Percentiles rank a stretch among this genome's conserved stretches.
Conservation (phyloP, 2,329 filamentous ascomycete species). For the Monosporascus sp. region DNA sequence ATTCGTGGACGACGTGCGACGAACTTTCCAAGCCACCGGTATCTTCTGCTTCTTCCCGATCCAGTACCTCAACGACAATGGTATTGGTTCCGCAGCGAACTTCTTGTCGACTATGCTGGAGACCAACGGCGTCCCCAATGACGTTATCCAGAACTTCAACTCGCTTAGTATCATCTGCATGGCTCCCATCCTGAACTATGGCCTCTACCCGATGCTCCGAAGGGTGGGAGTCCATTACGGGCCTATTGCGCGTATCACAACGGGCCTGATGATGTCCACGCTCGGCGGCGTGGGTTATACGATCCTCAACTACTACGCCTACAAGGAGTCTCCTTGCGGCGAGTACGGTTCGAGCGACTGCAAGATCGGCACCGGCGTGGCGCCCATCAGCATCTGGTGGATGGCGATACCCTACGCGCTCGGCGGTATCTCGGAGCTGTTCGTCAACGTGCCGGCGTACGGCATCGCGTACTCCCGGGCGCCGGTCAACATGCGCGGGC, state of each 20-base stretch:
- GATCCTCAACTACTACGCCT: constrained; percentile 36
- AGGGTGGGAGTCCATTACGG: constrained; percentile 39
- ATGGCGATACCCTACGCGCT: constrained; percentile 49
- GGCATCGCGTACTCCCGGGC: constrained; percentile 47
- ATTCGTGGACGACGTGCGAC: constrained; percentile 61
- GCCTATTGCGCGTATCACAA: constrained; percentile 43
- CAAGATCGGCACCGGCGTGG: constrained; percentile 29
- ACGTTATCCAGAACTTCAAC: constrained; percentile 46
- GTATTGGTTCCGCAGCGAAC: constrained; percentile 43
- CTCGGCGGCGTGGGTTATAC: constrained; percentile 40
- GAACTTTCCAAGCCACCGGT: constrained; percentile 55
- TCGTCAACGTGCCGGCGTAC: constrained; percentile 46
- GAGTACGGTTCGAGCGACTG: constrained; percentile 34
- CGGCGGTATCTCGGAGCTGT: constrained; percentile 46
- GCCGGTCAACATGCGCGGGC: constrained; percentile 45
- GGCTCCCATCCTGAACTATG: constrained; percentile 41
- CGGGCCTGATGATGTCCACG: constrained; percentile 44
- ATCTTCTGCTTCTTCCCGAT: constrained; percentile 51
- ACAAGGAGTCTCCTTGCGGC: constrained; percentile 37
- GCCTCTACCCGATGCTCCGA: constrained; percentile 40
- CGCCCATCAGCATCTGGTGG: constrained; percentile 49
- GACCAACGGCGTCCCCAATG: constrained; percentile 46
- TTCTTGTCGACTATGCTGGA: constrained; percentile 43
- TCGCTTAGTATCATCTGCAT: constrained; percentile 41
- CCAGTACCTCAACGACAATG: constrained; percentile 40